Evolutionary conservation across 202 grass and related monocot species (phyloP).

Genomic region (Schoenoplectus tabernaemontani): DNA sequence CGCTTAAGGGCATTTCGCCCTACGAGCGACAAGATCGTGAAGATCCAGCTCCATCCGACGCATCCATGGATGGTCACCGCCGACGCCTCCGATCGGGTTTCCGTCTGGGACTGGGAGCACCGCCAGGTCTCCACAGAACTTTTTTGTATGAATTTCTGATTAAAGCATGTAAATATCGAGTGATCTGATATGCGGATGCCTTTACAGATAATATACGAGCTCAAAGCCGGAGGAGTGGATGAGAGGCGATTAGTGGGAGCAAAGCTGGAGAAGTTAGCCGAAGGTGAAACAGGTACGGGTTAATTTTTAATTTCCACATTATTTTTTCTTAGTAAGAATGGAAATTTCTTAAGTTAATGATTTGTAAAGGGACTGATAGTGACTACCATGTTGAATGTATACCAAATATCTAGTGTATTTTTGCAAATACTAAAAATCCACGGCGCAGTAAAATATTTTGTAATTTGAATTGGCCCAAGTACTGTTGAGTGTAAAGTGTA

Average conservation of each 20-base stretch:
- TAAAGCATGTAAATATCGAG: neutral
- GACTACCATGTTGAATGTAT: neutral
- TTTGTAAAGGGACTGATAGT: neutral
- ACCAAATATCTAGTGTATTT: neutral
- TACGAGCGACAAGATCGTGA: conserved; percentile 82
- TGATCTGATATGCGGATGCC: neutral
- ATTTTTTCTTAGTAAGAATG: neutral
- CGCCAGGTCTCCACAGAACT: conserved; percentile 56
- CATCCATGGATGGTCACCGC: conserved; percentile 96
- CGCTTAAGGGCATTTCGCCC: conserved; percentile 92
- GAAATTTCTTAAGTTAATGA: neutral
- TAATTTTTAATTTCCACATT: neutral
- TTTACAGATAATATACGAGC: conserved; percentile 88
- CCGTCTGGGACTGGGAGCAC: conserved; percentile 98
- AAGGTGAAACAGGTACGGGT: conserved; percentile 76
- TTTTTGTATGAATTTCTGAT: neutral
- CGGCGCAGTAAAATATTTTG: neutral
- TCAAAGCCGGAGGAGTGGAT: conserved; percentile 92
- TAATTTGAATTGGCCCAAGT: neutral
- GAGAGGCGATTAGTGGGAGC: conserved; percentile 87
- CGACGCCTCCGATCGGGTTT: conserved; percentile 84
- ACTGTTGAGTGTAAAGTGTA: neutral
- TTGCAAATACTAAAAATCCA: neutral
- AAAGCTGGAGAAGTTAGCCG: conserved; percentile 93
- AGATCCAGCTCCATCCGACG: conserved; percentile 98